Conservation (phyloP, 208 protist genomes). For the Acanthamoeba triangularis region DNA sequence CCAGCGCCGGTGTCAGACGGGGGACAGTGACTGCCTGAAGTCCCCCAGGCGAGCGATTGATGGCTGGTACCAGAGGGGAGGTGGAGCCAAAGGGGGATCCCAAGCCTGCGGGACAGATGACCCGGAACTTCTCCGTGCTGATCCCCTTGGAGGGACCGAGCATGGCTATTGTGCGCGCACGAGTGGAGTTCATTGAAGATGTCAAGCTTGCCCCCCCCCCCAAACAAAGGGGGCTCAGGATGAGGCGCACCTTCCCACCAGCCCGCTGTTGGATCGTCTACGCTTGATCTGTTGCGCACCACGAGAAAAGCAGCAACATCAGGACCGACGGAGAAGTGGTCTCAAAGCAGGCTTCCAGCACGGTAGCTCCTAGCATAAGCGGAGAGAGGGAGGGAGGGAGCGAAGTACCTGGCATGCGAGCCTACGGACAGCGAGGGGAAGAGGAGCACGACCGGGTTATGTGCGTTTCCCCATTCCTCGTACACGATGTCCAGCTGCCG, state of each 20-base stretch:
- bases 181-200: too few species aligned
- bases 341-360: too few species aligned
- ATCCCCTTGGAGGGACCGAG: constrained; percentile 52
- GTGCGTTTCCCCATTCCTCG: constrained; percentile 70
- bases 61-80: constrained; percentile 6
- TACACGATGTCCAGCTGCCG: constrained; percentile 43
- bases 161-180: constrained; percentile 1
- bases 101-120: constrained; percentile 58
- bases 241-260: constrained; percentile 69
- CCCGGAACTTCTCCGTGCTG: constrained; percentile 73
- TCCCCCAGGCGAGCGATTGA: not conserved
- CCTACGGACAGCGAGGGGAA: constrained; percentile 73
- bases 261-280: constrained; percentile 63
- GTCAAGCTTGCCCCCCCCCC: not conserved
- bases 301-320: not conserved
- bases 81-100: constrained; percentile 72
- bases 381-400: too few species aligned
- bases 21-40: not conserved
- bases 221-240: not conserved
- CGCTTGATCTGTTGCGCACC: not conserved
- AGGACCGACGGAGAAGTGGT: too few species aligned
- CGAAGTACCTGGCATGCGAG: constrained; percentile 48
- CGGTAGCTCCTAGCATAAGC: too few species aligned
- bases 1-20: not conserved
- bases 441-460: constrained; percentile 51